These are phyloP conservation scores for Sphagnum tenellum DNA, from an alignment of 225 moss, liverwort and hornwort species.

Conservation along the genomic window DNA sequence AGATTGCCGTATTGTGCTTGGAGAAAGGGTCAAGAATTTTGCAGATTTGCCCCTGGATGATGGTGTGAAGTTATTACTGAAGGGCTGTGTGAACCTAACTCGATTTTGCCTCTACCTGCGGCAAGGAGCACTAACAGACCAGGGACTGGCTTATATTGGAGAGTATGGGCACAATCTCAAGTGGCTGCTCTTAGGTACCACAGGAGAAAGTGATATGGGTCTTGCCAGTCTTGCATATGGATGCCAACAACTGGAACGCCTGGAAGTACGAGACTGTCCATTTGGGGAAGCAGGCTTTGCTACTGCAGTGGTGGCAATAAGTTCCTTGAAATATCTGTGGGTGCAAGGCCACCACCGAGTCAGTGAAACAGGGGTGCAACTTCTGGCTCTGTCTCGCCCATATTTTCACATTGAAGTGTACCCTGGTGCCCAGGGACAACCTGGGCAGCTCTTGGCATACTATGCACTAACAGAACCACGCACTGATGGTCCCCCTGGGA, in stretches of 20 bases:
- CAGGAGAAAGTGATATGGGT: conserved; percentile 68
- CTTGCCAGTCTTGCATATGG: conserved; percentile 36
- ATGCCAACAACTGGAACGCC: conserved; percentile 46
- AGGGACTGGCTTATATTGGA: conserved; percentile 73
- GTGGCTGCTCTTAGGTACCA: conserved; percentile 75
- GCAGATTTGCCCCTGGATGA: conserved; percentile 68
- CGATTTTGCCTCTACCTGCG: conserved; percentile 68
- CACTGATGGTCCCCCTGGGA: conserved; percentile 54
- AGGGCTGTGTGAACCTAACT: conserved; percentile 44
- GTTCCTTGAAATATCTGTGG: conserved; percentile 66
- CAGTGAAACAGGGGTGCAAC: conserved; percentile 27
- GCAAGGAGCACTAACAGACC: conserved; percentile 64
- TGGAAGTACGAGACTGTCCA: conserved; percentile 86
- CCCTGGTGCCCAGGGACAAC: conserved; percentile 23
- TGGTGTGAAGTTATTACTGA: conserved; percentile 65
- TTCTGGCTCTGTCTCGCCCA: conserved; percentile 30
- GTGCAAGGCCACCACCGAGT: conserved; percentile 34
- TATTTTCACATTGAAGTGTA: conserved; percentile 47
- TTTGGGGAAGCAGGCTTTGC: conserved; percentile 58
- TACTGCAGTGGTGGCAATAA: conserved; percentile 34
- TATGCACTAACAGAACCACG: conserved; percentile 56
- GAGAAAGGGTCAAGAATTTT: conserved; percentile 12
- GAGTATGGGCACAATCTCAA: conserved; percentile 50
- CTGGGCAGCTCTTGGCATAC: conserved; percentile 46
- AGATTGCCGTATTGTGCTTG: conserved; percentile 66